These are phyloP conservation scores for Rehmannia glutinosa DNA, from an alignment of 257 asterid species.

Conservation along the genomic window DNA sequence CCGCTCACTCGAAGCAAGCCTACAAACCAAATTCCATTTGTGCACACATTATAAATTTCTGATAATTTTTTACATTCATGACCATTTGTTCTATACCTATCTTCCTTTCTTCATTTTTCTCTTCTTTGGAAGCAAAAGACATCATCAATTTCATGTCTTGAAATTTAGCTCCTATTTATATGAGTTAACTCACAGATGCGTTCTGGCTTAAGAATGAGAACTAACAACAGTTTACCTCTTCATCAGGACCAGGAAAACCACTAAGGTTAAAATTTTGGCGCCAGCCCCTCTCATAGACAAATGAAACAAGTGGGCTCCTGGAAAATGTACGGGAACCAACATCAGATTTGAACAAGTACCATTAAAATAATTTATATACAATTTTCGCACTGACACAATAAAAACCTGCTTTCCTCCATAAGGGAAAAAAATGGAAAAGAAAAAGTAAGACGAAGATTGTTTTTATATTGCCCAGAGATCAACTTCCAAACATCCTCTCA, in stretches of 20 bases:
- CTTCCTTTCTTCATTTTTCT: neutral
- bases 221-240: conserved; percentile 69
- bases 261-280: conserved; percentile 80
- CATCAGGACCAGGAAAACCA: conserved; percentile 97
- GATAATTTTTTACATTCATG: neutral
- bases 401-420: neutral
- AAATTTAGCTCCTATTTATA: neutral
- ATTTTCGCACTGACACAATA: neutral
- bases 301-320: conserved; percentile 97
- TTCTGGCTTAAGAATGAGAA: conserved; percentile 8
- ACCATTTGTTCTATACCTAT: neutral
- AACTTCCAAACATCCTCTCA: neutral
- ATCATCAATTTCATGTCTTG: conserved; percentile 1
- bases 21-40: neutral
- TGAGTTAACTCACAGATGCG: neutral
- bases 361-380: neutral
- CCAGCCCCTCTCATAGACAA: conserved; percentile 97
- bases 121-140: neutral
- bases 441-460: neutral
- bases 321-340: conserved; percentile 10
- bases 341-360: conserved; percentile 20
- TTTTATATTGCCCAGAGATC: neutral
- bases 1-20: neutral
- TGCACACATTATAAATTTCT: too few species aligned
- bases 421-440: neutral